Evolutionary conservation across 208 protist genomes (phyloP).

Genomic region (Leishmania lainsoni): DNA sequence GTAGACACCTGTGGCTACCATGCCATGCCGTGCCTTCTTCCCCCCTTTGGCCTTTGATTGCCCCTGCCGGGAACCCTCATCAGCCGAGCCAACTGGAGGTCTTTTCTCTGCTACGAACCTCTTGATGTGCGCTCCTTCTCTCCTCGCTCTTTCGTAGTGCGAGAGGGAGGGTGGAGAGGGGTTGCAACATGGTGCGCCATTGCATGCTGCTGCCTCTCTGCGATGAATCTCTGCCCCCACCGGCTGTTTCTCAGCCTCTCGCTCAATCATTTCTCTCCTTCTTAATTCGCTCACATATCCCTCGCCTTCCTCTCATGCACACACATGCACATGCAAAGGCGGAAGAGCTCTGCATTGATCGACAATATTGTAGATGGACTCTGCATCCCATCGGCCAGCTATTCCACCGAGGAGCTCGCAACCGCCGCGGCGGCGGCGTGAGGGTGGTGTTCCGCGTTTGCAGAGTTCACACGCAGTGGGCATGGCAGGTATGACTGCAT

Average conservation of each 20-base stretch:
- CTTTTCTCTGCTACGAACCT: background rate
- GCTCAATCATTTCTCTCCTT: background rate
- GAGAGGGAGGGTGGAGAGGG: background rate
- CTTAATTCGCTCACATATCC: background rate
- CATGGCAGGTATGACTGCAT: background rate
- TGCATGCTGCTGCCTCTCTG: background rate
- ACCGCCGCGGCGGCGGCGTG: conserved; percentile 1
- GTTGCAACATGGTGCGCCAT: background rate
- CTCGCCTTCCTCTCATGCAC: background rate
- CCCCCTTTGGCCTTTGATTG: background rate
- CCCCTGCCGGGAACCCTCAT: background rate
- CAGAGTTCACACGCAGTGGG: conserved; percentile 17
- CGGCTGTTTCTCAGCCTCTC: background rate
- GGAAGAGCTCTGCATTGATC: background rate
- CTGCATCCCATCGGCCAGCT: background rate
- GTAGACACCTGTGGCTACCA: background rate
- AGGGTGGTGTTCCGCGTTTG: conserved; percentile 1
- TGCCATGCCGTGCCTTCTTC: background rate
- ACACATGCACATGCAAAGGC: background rate
- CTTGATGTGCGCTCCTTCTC: background rate
- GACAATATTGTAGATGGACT: background rate
- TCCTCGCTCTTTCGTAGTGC: background rate
- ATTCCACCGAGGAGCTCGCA: conserved; percentile 6
- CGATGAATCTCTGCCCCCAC: background rate
- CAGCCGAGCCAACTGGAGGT: background rate